These are phyloP conservation scores for Suillus plorans DNA, from an alignment of 768 basidiomycete genomes.

Conservation along the genomic window DNA sequence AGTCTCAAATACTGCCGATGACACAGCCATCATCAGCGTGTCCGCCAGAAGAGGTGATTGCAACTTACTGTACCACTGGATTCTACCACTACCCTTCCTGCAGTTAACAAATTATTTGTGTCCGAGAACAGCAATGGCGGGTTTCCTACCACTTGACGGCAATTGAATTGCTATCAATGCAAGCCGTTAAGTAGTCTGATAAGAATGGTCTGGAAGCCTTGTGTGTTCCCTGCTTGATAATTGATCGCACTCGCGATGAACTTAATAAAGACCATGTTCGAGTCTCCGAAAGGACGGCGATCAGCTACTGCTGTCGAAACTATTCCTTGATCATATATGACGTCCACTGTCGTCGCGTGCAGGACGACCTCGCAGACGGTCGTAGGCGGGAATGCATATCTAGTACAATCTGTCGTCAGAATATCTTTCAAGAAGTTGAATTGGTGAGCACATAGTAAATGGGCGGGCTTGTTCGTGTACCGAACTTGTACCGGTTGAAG, in stretches of 20 bases:
- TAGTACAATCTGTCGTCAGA: neutral
- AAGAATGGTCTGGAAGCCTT: neutral
- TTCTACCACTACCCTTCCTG: neutral
- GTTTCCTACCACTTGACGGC: neutral
- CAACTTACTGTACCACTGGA: neutral
- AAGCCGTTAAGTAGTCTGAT: neutral
- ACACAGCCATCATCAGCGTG: neutral
- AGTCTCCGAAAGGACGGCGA: neutral
- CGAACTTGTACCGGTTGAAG: neutral
- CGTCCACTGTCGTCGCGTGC: neutral
- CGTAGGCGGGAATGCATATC: neutral
- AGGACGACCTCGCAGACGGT: slow-evolving; percentile 1
- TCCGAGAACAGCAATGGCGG: neutral
- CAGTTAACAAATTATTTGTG: neutral
- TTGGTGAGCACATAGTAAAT: neutral
- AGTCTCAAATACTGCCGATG: neutral
- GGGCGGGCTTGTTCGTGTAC: neutral
- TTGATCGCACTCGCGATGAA: neutral
- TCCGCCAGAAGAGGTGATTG: too few relatives aligned
- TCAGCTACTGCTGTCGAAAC: neutral
- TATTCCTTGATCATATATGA: neutral
- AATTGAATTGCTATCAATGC: neutral
- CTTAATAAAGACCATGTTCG: neutral
- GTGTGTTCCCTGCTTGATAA: neutral
- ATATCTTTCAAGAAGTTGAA: neutral